A percentile compares a stretch with the other conserved stretches of the same genome.
These are phyloP conservation scores for Triticum monococcum DNA, from an alignment of 176 grass and related monocot species.

Conservation along the genomic window DNA sequence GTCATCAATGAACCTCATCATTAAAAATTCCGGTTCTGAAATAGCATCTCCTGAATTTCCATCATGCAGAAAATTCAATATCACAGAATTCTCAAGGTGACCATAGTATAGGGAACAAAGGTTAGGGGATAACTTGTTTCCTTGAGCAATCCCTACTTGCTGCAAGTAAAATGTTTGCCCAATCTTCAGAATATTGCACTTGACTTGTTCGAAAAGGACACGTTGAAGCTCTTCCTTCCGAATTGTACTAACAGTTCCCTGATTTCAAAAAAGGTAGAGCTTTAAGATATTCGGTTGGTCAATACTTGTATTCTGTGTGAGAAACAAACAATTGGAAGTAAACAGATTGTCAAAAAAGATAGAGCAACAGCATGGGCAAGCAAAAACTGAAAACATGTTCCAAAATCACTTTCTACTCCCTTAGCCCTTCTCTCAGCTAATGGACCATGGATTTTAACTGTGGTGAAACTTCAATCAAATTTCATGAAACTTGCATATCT, in stretches of 20 bases:
- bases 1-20: constrained; percentile 88
- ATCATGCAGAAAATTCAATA: constrained; percentile 48
- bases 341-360: constrained; percentile 6
- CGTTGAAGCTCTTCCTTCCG: constrained; percentile 48
- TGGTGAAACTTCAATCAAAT: too few species aligned
- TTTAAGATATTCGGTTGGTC: background rate
- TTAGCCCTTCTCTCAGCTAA: background rate
- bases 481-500: too few species aligned
- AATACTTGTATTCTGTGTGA: background rate
- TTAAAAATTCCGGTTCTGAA: constrained; percentile 37
- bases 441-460: background rate
- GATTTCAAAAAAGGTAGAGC: constrained; percentile 13
- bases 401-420: background rate
- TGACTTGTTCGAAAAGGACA: constrained; percentile 57
- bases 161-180: constrained; percentile 69
- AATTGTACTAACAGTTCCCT: constrained; percentile 47
- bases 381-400: background rate
- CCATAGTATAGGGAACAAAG: constrained; percentile 89
- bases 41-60: constrained; percentile 29
- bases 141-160: constrained; percentile 82
- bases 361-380: background rate
- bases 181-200: constrained; percentile 69
- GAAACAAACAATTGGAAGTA: background rate
- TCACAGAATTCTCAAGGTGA: constrained; percentile 66
- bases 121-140: constrained; percentile 67